phyloP scores from a whole-genome alignment of 106 monocot genomes.

The Xerophyta viscosa region DNA sequence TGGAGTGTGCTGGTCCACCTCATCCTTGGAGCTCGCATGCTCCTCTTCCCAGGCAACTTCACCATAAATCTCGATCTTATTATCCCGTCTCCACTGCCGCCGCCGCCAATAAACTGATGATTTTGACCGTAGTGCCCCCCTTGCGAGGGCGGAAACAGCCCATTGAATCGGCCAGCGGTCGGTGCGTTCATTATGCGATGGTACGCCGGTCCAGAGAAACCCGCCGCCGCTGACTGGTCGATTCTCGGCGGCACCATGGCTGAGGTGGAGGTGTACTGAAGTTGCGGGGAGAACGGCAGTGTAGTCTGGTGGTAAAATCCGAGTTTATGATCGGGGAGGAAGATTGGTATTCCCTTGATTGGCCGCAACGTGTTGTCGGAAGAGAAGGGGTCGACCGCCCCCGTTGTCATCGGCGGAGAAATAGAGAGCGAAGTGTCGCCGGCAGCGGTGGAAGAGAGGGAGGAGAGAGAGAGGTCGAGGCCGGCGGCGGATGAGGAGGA shows the following conservation, averaged over 20 bases:
- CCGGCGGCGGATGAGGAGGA: background rate
- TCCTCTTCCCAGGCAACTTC: conserved; percentile 48
- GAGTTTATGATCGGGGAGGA: conserved; percentile 25
- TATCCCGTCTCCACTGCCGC: background rate
- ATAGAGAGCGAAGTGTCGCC: conserved; percentile 9
- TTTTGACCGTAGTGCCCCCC: background rate
- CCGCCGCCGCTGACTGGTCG: too few relatives aligned
- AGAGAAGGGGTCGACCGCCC: too few relatives aligned
- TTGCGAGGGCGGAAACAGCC: background rate
- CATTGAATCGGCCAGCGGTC: too few relatives aligned
- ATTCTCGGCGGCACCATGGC: too few relatives aligned
- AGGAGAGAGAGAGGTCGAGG: background rate
- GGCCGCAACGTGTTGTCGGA: conserved; percentile 11
- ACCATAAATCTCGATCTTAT: conserved; percentile 26
- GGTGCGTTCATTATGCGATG: too few relatives aligned
- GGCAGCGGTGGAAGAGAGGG: conserved; percentile 13
- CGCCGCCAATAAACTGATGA: background rate
- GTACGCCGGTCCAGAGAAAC: too few relatives aligned
- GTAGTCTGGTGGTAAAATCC: conserved; percentile 12
- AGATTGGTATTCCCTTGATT: conserved; percentile 49
- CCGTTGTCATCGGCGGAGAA: background rate
- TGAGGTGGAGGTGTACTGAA: conserved; percentile 5
- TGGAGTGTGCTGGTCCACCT: conserved; percentile 69
- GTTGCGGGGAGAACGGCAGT: background rate
- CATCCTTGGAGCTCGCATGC: conserved; percentile 67